These are phyloP conservation scores for Fragilaria radians DNA, from an alignment of 108 stramenopile genomes.

Conservation along the genomic window DNA sequence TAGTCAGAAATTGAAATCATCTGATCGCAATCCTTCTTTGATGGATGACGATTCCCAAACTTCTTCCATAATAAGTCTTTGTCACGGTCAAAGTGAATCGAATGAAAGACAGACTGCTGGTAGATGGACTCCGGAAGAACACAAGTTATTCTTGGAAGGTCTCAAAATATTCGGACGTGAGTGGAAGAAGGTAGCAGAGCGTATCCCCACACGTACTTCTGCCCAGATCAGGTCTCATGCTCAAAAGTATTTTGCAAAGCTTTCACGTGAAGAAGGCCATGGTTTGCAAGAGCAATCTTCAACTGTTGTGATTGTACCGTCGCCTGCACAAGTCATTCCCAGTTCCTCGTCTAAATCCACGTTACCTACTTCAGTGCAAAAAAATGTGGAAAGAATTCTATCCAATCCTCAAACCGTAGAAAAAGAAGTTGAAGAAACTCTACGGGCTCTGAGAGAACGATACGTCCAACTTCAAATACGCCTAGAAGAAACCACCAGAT, in stretches of 20 bases:
- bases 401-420: slow-evolving; percentile 50
- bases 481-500: slow-evolving; percentile 19
- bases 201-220: slow-evolving; percentile 89
- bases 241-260: slow-evolving; percentile 95
- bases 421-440: slow-evolving; percentile 49
- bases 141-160: slow-evolving; percentile 84
- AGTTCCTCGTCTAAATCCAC: background rate
- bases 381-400: slow-evolving; percentile 43
- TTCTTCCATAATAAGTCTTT: background rate
- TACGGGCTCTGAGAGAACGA: slow-evolving; percentile 41
- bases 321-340: background rate
- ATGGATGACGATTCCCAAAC: background rate
- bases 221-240: slow-evolving; percentile 97
- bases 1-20: background rate
- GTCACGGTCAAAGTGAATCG: slow-evolving; percentile 1
- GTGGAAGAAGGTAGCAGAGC: slow-evolving; percentile 84
- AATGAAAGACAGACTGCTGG: slow-evolving; percentile 40
- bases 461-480: slow-evolving; percentile 51
- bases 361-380: slow-evolving; percentile 23
- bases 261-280: slow-evolving; percentile 27
- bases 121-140: slow-evolving; percentile 92
- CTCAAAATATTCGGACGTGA: slow-evolving; percentile 76
- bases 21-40: background rate
- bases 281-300: background rate
- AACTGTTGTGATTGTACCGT: slow-evolving; percentile 3